Conservation (phyloP, 1,284 basidiomycete species). For the Leccinum pachyderme region DNA sequence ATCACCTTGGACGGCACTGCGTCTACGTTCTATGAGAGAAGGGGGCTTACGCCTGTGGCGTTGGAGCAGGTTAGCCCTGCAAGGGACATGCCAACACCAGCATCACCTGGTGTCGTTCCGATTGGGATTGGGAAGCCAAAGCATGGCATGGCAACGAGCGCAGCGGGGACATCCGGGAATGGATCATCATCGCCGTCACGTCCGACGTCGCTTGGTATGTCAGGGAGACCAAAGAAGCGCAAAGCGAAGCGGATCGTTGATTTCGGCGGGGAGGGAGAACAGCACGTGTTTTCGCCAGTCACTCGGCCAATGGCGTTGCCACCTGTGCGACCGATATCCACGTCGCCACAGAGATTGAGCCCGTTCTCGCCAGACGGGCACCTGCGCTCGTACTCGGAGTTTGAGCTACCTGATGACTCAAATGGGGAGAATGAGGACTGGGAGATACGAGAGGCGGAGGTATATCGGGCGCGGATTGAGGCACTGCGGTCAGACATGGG, state of each 20-base stretch:
- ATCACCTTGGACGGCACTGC: slow-evolving; percentile 73
- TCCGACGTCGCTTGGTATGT: slow-evolving; percentile 40
- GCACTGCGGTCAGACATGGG: slow-evolving; percentile 82
- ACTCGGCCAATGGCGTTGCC: slow-evolving; percentile 7
- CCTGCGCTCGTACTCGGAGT: slow-evolving; percentile 41
- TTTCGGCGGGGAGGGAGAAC: slow-evolving; percentile 44
- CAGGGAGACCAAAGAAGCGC: slow-evolving; percentile 50
- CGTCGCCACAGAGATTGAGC: slow-evolving; percentile 47
- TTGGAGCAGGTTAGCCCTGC: slow-evolving; percentile 52
- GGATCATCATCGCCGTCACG: slow-evolving; percentile 42
- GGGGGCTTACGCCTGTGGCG: slow-evolving; percentile 50
- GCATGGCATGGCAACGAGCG: slow-evolving; percentile 33
- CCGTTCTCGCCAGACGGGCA: slow-evolving; percentile 19
- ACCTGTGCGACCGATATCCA: slow-evolving; percentile 38
- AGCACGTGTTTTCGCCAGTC: slow-evolving; percentile 32
- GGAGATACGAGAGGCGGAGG: slow-evolving; percentile 50
- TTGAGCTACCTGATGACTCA: slow-evolving; percentile 45
- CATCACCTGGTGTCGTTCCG: slow-evolving; percentile 60
- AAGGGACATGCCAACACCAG: slow-evolving; percentile 46
- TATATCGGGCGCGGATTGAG: slow-evolving; percentile 76
- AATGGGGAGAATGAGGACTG: slow-evolving; percentile 17
- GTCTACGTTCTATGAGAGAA: slow-evolving; percentile 77
- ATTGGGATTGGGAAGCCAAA: slow-evolving; percentile 39
- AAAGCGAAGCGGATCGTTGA: slow-evolving; percentile 71
- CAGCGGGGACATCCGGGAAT: slow-evolving; percentile 17